These are phyloP conservation scores for Ustilaginoidea virens DNA, from an alignment of 2,329 filamentous ascomycete genomes.

Conservation along the genomic window DNA sequence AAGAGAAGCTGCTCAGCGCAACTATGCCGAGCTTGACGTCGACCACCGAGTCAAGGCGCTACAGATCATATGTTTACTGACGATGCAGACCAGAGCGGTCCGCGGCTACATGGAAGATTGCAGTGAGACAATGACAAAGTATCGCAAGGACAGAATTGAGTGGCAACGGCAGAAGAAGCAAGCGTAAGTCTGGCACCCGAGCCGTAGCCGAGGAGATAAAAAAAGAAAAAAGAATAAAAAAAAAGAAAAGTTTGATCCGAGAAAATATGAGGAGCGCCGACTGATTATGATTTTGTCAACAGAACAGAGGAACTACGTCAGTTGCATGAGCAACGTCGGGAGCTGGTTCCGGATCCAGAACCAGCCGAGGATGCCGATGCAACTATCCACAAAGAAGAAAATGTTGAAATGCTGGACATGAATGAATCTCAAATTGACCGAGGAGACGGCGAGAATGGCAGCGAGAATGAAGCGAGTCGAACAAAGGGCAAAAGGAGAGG, in stretches of 20 bases:
- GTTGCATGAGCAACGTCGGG: conserved; percentile 59
- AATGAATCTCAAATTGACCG: conserved; percentile 43
- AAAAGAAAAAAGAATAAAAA: too few species aligned
- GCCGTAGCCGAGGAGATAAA: too few species aligned
- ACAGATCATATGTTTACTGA: conserved; percentile 75
- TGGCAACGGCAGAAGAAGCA: conserved; percentile 65
- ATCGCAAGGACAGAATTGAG: conserved; percentile 91
- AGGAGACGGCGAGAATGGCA: conserved; percentile 49
- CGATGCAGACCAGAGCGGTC: conserved; percentile 71
- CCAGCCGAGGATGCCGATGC: conserved; percentile 40
- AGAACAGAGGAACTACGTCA: conserved; percentile 57
- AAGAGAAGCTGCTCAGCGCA: conserved; percentile 53
- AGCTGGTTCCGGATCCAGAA: conserved; percentile 56
- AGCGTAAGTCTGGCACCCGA: conserved; percentile 33
- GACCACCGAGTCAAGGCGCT: conserved; percentile 69
- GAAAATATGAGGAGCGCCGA: too few species aligned
- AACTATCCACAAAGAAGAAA: conserved; percentile 32
- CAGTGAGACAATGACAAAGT: conserved; percentile 83
- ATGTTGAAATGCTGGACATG: conserved; percentile 44
- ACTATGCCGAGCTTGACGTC: conserved; percentile 64
- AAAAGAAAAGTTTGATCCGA: too few species aligned
- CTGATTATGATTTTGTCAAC: not conserved
- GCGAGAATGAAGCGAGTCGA: conserved; percentile 55
- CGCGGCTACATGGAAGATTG: conserved; percentile 84
- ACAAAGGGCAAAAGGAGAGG: conserved; percentile 38